Percentiles rank a stretch among this genome's conserved stretches.
Evolutionary conservation across 2,329 filamentous ascomycete genomes (phyloP).

Genomic region (Colletotrichum camelliae): DNA sequence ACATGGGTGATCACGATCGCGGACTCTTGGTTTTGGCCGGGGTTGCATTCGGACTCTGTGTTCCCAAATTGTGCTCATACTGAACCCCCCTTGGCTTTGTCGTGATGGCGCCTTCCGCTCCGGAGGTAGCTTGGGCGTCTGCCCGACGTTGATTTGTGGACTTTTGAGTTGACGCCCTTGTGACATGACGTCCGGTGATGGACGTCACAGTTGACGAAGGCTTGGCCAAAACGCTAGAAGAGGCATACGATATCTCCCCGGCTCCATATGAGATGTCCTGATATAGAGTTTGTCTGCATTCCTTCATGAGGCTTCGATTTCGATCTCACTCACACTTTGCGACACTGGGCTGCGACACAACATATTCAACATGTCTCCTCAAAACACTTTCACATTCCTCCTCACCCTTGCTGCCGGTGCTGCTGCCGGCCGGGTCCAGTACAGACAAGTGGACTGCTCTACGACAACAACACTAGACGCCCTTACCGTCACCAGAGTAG

Average conservation of each 20-base stretch:
- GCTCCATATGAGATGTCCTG: neutral
- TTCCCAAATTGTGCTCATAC: neutral
- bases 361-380: neutral
- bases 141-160: neutral
- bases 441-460: constrained; percentile 10
- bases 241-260: neutral
- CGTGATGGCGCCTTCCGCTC: neutral
- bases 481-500: constrained; percentile 18
- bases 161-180: constrained; percentile 9
- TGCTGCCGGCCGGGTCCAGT: neutral
- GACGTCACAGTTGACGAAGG: neutral
- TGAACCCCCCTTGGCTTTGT: neutral
- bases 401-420: constrained; percentile 7
- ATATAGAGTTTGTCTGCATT: constrained; percentile 23
- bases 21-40: neutral
- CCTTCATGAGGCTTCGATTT: neutral
- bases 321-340: neutral
- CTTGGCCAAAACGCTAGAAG: too few species aligned
- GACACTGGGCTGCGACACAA: neutral
- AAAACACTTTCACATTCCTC: constrained; percentile 5
- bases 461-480: constrained; percentile 7
- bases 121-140: neutral
- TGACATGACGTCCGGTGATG: constrained; percentile 17
- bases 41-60: neutral
- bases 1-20: neutral